phyloP scores from a whole-genome alignment of 2,329 filamentous ascomycete genomes.

The Botryotinia narcissicola region DNA sequence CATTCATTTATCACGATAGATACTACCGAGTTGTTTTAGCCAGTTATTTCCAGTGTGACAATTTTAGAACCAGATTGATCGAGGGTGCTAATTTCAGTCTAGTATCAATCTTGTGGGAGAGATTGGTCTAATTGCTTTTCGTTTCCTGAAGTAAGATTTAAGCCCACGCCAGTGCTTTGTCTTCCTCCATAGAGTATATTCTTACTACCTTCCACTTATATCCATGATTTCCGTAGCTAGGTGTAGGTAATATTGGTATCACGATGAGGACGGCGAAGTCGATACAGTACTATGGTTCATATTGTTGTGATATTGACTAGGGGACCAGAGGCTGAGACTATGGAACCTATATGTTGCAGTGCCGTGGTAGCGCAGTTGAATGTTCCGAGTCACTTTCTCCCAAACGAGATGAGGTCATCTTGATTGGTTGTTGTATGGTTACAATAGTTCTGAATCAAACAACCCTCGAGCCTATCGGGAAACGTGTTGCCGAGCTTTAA shows the following conservation, averaged over 20 bases:
- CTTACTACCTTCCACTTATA: not conserved
- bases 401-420: accelerated
- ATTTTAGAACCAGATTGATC: not conserved
- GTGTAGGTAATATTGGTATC: not conserved
- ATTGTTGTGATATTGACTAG: accelerated
- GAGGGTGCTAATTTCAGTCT: not conserved
- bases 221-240: not conserved
- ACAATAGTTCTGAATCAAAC: not conserved
- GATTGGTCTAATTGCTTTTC: not conserved
- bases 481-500: not conserved
- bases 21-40: accelerated
- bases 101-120: not conserved
- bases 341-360: not conserved
- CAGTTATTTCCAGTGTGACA: not conserved
- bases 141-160: not conserved
- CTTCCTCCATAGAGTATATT: not conserved
- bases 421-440: not conserved
- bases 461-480: not conserved
- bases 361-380: not conserved
- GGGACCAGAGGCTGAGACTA: not conserved
- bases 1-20: accelerated
- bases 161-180: too few relatives aligned
- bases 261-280: not conserved
- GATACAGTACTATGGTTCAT: not conserved
- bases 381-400: not conserved